A percentile compares a stretch with the other conserved stretches of the same genome.
Conservation (phyloP, 73 alveolate genomes). For the Tetrahymena malaccensis region DNA sequence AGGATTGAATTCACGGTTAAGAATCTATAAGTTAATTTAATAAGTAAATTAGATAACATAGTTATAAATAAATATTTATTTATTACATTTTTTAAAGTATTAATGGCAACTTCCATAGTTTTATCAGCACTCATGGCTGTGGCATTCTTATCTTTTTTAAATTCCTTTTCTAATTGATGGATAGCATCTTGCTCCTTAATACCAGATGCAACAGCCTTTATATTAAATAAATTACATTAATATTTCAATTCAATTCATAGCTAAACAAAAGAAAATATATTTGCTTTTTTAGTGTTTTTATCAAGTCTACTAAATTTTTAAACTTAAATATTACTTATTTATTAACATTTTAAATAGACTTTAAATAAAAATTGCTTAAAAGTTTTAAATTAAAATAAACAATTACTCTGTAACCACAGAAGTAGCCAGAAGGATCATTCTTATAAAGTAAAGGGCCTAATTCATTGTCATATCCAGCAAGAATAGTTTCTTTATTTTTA, state of each 20-base stretch:
- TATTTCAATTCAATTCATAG: too few species aligned
- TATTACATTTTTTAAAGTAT: slow-evolving; percentile 59
- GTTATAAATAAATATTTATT: background rate
- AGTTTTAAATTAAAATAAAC: background rate
- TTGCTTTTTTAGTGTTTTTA: too few species aligned
- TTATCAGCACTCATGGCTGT: slow-evolving; percentile 54
- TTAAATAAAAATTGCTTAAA: background rate
- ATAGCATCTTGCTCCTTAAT: slow-evolving; percentile 92
- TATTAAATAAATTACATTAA: slow-evolving; percentile 3
- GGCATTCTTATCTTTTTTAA: slow-evolving; percentile 63
- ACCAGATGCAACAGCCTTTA: slow-evolving; percentile 75
- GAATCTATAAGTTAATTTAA: background rate
- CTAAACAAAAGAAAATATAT: too few species aligned
- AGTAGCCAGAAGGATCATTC: slow-evolving; percentile 92
- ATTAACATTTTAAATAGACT: background rate
- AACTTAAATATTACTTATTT: too few species aligned
- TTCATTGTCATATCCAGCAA: slow-evolving; percentile 88
- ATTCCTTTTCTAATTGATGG: slow-evolving; percentile 78
- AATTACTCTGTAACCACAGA: slow-evolving; percentile 75
- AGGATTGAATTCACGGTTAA: slow-evolving; percentile 69
- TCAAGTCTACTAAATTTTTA: background rate
- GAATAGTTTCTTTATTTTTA: slow-evolving; percentile 38
- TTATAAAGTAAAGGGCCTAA: slow-evolving; percentile 87
- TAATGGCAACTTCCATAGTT: slow-evolving; percentile 75
- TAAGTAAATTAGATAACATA: slow-evolving; percentile 1